Percentiles rank a stretch among this genome's conserved stretches.
These are phyloP conservation scores for Lentinula aciculospora DNA, from an alignment of 768 basidiomycete genomes.

Conservation along the genomic window DNA sequence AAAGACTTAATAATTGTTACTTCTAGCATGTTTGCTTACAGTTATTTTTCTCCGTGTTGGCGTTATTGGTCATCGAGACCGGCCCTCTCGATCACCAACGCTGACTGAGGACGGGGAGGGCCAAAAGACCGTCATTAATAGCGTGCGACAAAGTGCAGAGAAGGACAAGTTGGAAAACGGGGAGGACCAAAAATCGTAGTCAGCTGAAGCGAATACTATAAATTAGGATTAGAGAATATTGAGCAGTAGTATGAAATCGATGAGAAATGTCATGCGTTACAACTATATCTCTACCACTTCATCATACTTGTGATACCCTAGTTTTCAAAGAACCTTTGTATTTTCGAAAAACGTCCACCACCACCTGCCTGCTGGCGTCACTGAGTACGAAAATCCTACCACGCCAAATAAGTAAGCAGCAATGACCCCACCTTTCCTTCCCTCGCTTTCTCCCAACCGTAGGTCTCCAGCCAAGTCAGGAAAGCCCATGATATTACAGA, in stretches of 20 bases:
- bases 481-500: constrained; percentile 94
- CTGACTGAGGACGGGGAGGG: not conserved
- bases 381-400: not conserved
- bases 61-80: constrained; percentile 7
- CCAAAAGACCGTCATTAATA: not conserved
- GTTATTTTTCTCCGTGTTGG: constrained; percentile 9
- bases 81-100: not conserved
- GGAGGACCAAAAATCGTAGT: no score
- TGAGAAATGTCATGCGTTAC: no score
- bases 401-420: not conserved
- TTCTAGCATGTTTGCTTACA: constrained; percentile 3
- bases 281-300: no score
- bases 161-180: not conserved
- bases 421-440: not conserved
- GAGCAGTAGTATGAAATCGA: no score
- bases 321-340: no score
- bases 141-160: not conserved
- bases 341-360: not conserved
- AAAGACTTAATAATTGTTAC: not conserved
- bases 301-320: no score
- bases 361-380: not conserved
- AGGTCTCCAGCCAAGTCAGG: constrained; percentile 31
- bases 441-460: not conserved
- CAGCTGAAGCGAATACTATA: not conserved
- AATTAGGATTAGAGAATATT: no score